phyloP scores from a whole-genome alignment of 345 rosid genomes.

The Anastatica hierochuntica region DNA sequence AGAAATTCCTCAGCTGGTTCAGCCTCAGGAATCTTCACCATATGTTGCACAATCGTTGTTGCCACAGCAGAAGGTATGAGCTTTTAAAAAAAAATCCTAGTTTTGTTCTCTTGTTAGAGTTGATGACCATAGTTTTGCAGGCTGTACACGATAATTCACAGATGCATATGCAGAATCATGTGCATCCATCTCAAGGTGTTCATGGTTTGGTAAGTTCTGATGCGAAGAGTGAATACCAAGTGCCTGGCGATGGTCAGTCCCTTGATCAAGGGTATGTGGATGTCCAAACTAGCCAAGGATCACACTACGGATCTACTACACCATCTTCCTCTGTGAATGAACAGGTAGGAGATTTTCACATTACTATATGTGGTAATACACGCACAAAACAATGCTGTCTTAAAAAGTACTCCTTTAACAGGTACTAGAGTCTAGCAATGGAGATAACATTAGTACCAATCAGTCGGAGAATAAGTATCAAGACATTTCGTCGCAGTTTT shows the following conservation, averaged over 20 bases:
- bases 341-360: conserved; percentile 38
- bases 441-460: conserved; percentile 34
- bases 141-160: conserved; percentile 41
- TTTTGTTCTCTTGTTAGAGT: neutral
- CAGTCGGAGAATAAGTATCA: conserved; percentile 44
- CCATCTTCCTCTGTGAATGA: conserved; percentile 44
- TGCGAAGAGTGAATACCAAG: conserved; percentile 44
- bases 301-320: conserved; percentile 38
- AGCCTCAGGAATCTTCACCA: conserved; percentile 49
- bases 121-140: conserved; percentile 27
- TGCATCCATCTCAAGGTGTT: conserved; percentile 44
- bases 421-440: conserved; percentile 47
- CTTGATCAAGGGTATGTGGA: conserved; percentile 43
- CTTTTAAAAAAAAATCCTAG: too few species aligned
- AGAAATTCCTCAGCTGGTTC: conserved; percentile 52
- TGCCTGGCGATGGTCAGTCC: conserved; percentile 45
- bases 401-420: conserved; percentile 21
- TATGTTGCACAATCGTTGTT: conserved; percentile 44
- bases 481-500: conserved; percentile 64
- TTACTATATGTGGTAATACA: neutral
- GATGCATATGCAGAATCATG: conserved; percentile 39
- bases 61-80: conserved; percentile 55
- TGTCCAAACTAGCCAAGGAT: conserved; percentile 40
- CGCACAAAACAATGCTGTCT: neutral
- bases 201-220: conserved; percentile 40